Base-by-base conservation (phyloP, 169 alveolate genomes). In the Cryptosporidium sp. region DNA sequence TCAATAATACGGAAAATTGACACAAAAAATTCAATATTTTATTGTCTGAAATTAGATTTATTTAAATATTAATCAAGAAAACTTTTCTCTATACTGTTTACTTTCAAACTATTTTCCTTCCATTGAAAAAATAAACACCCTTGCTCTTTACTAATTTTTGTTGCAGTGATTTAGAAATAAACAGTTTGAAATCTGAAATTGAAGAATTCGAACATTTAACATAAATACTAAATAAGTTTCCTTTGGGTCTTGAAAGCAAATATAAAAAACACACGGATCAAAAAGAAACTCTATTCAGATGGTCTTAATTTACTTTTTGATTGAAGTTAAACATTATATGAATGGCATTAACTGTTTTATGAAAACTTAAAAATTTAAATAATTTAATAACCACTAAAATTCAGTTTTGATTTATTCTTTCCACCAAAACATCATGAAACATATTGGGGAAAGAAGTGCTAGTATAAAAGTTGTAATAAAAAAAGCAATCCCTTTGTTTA, bases 11-110 rank as follows among this genome's bases (percentile, higher is more conserved):
- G 10, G 29, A 65, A 62, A 65, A 65, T 65, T n/a, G 3, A 12
- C 3, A 43, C n/a, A 71, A 1, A 43, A 55, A 71, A 71, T 48
- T 33, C 85, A 48, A 71, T 51, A 50, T 51, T 35, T 71, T 9
- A 31, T 50, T 71, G 41, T 71, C 0, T 50, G 50, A 37, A 50
- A 50, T 43, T 0, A 71, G 21, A 33, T 48, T 29, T 41, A 8
- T 48, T 31, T 48, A 33, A 55, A 50, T 18, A 18, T 14, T 6
- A 9, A 16, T 31, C 26, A 51, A 50, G 5, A 29, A 29, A 39
- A 51, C n/a, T 7, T 69, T 14, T 48, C 26, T 50, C 43, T 50
- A 6, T 70, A 71, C 12, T 71, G 16, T 26, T n/a, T 50, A 18
- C 48, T n/a, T 50, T n/a, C 48, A n/a, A 55, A 48, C 14, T 29